Evolutionary conservation across 2,329 filamentous ascomycete species (phyloP).

Genomic region (Fusarium duplospermum): DNA sequence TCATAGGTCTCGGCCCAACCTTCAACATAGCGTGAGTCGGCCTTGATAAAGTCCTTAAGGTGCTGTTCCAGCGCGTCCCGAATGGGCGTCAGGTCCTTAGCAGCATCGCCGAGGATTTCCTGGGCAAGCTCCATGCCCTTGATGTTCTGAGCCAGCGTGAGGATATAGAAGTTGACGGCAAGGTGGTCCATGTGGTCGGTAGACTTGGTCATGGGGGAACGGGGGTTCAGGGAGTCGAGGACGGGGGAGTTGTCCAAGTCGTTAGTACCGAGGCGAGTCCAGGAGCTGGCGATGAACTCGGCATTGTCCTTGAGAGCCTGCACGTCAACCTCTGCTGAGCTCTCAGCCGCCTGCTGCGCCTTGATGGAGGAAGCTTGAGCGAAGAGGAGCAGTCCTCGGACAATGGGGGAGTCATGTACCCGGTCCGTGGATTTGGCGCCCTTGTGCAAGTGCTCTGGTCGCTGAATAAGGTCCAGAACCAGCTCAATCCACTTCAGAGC

Average conservation of each 20-base stretch:
- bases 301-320: slow-evolving; percentile 46
- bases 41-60: slow-evolving; percentile 47
- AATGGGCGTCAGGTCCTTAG: slow-evolving; percentile 51
- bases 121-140: slow-evolving; percentile 59
- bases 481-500: slow-evolving; percentile 60
- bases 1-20: slow-evolving; percentile 44
- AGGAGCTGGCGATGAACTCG: slow-evolving; percentile 42
- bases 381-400: slow-evolving; percentile 49
- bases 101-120: slow-evolving; percentile 51
- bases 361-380: slow-evolving; percentile 43
- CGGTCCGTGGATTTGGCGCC: slow-evolving; percentile 27
- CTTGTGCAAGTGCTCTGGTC: slow-evolving; percentile 51
- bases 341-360: slow-evolving; percentile 38
- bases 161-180: slow-evolving; percentile 44
- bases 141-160: slow-evolving; percentile 47
- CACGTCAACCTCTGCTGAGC: slow-evolving; percentile 41
- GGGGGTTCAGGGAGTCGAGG: slow-evolving; percentile 43
- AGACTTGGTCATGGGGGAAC: slow-evolving; percentile 9
- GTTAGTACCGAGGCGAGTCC: slow-evolving; percentile 35
- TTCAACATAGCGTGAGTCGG: slow-evolving; percentile 10
- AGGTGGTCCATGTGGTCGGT: slow-evolving; percentile 17
- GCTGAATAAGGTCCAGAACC: slow-evolving; percentile 62
- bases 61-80: slow-evolving; percentile 53
- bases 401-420: slow-evolving; percentile 42
- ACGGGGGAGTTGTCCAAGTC: slow-evolving; percentile 37